These are phyloP conservation scores for Sarocladiaceae sp. DNA, from an alignment of 2,329 filamentous ascomycete species.

Conservation along the genomic window DNA sequence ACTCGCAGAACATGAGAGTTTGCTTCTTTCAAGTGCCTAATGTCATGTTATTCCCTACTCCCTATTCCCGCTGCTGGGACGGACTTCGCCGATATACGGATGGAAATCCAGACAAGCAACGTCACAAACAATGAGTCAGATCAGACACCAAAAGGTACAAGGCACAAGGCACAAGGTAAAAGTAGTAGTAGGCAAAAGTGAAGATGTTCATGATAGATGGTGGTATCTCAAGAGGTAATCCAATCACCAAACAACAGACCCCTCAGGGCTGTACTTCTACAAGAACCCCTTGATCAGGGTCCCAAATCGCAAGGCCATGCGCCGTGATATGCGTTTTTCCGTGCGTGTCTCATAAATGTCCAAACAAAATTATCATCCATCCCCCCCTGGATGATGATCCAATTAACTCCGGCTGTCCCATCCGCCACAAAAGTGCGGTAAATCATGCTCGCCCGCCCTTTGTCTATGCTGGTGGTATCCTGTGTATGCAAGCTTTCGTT, in stretches of 20 bases:
- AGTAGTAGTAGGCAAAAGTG: no score
- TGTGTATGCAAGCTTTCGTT: slow-evolving; percentile 3
- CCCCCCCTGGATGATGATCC: slow-evolving; percentile 1
- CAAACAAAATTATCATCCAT: slow-evolving; percentile 1
- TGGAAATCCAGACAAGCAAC: no score
- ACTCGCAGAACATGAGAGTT: no score
- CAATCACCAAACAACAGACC: slow-evolving; percentile 5
- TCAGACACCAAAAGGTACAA: no score
- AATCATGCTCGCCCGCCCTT: slow-evolving; percentile 5
- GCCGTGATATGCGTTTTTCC: slow-evolving; percentile 7
- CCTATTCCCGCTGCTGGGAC: no score
- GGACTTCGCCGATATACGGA: no score
- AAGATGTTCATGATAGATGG: slow-evolving; percentile 8
- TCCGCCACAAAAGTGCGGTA: slow-evolving; percentile 1
- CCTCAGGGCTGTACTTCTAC: slow-evolving; percentile 8
- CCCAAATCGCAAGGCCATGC: slow-evolving; percentile 4
- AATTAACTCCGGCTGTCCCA: slow-evolving; percentile 4
- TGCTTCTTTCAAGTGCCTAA: no score
- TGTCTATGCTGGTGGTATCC: slow-evolving; percentile 8
- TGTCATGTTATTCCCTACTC: no score
- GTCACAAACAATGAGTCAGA: no score
- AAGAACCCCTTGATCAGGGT: neutral
- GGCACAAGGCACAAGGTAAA: no score
- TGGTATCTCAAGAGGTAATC: slow-evolving; percentile 5
- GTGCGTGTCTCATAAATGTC: slow-evolving; percentile 8